Percentiles rank a stretch among this genome's conserved stretches.
Evolutionary conservation across 371 early-diverging fungal species (phyloP).

Genomic region (Circinella umbellata): DNA sequence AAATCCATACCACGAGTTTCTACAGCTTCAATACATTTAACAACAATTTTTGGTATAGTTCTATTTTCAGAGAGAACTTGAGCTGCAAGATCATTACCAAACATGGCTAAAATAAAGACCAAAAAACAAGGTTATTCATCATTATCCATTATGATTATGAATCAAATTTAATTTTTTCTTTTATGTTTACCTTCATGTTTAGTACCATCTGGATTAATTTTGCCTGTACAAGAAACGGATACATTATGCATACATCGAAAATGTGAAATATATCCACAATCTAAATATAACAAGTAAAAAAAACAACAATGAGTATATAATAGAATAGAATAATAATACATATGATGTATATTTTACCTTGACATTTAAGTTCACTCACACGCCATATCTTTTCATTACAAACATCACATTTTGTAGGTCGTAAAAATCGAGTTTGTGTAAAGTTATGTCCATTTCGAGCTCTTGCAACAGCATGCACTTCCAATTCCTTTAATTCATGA

Average conservation of each 20-base stretch:
- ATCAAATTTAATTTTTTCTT: no score
- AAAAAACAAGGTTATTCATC: background rate
- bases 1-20: slow-evolving; percentile 77
- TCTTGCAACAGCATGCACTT: background rate
- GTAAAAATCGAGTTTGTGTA: slow-evolving; percentile 61
- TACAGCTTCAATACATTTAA: slow-evolving; percentile 78
- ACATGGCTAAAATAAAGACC: slow-evolving; percentile 19
- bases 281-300: slow-evolving; percentile 15
- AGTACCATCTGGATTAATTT: slow-evolving; percentile 21
- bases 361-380: slow-evolving; percentile 77
- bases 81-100: slow-evolving; percentile 38
- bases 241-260: slow-evolving; percentile 43
- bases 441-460: slow-evolving; percentile 59
- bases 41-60: slow-evolving; percentile 76
- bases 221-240: slow-evolving; percentile 29
- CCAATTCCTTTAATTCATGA: slow-evolving; percentile 11
- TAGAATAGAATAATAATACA: background rate
- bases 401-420: slow-evolving; percentile 80
- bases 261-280: slow-evolving; percentile 44
- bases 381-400: slow-evolving; percentile 91
- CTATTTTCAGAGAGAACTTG: slow-evolving; percentile 37
- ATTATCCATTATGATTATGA: no score
- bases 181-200: no score
- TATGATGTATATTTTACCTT: slow-evolving; percentile 45
- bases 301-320: no score